phyloP scores from a whole-genome alignment of 305 asterid species.

The Fraxinus xanthoxyloides region DNA sequence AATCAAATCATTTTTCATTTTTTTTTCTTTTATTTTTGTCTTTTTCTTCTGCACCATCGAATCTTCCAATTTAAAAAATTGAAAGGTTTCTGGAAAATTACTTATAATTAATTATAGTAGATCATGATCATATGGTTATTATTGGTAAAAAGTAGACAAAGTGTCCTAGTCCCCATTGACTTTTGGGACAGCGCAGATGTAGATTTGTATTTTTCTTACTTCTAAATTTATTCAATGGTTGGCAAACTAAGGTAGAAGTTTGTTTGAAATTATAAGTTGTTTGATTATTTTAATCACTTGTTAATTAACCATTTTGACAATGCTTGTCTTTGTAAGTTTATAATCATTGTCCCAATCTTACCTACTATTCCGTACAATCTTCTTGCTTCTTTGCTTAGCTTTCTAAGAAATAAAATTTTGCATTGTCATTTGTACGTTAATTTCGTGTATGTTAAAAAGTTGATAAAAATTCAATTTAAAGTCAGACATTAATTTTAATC shows the following conservation, averaged over 20 bases:
- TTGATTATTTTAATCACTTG: constrained; percentile 18
- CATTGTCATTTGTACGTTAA: not conserved
- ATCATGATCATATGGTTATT: constrained; percentile 13
- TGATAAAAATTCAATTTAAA: too few species aligned
- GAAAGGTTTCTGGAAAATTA: constrained; percentile 17
- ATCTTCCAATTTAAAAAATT: constrained; percentile 33
- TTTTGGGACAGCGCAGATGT: constrained; percentile 29
- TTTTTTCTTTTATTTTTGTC: constrained; percentile 20
- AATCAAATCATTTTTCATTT: not conserved
- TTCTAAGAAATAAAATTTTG: not conserved
- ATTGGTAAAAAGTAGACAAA: constrained; percentile 29
- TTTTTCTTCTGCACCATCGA: constrained; percentile 33
- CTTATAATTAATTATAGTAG: not conserved
- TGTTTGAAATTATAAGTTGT: constrained; percentile 3
- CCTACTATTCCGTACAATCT: not conserved
- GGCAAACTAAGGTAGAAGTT: constrained; percentile 45
- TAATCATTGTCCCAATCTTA: not conserved
- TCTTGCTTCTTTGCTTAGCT: not conserved
- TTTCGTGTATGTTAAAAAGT: too few species aligned
- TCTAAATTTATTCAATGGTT: constrained; percentile 37
- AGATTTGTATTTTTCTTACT: constrained; percentile 30
- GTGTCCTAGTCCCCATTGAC: constrained; percentile 40
- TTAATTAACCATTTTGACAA: constrained; percentile 31
- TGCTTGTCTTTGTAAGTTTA: not conserved
- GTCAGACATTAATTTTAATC: too few species aligned